phyloP scores from a whole-genome alignment of 805 yeast genomes.

The Starmerella sp. region DNA sequence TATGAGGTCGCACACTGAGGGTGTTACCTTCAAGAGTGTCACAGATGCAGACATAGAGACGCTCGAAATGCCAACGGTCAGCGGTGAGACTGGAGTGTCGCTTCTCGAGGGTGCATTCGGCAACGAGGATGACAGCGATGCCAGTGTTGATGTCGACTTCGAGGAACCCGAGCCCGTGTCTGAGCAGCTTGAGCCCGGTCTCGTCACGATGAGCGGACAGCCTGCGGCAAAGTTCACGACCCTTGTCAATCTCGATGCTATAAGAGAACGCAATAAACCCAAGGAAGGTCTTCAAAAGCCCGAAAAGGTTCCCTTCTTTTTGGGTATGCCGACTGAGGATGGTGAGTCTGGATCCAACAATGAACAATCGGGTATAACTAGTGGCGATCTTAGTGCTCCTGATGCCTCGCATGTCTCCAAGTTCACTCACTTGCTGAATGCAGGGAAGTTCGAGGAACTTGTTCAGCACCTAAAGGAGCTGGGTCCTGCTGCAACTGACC shows the following conservation, averaged over 20 bases:
- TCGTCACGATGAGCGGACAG: slow-evolving; percentile 64
- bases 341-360: slow-evolving; percentile 14
- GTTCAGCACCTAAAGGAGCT: slow-evolving; percentile 44
- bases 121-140: slow-evolving; percentile 24
- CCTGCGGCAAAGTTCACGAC: slow-evolving; percentile 74
- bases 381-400: slow-evolving; percentile 7
- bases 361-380: background rate
- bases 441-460: slow-evolving; percentile 37
- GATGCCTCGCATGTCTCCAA: slow-evolving; percentile 22
- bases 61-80: slow-evolving; percentile 56
- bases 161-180: slow-evolving; percentile 23
- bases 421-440: slow-evolving; percentile 15
- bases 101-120: slow-evolving; percentile 60
- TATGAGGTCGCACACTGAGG: slow-evolving; percentile 69
- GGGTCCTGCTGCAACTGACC: slow-evolving; percentile 68
- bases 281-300: slow-evolving; percentile 79
- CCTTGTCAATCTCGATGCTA: slow-evolving; percentile 67
- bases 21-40: slow-evolving; percentile 57
- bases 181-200: slow-evolving; percentile 47
- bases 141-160: slow-evolving; percentile 29
- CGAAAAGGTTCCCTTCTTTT: slow-evolving; percentile 69
- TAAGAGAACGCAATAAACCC: slow-evolving; percentile 80
- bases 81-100: slow-evolving; percentile 66
- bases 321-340: slow-evolving; percentile 33
- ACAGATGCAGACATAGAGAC: slow-evolving; percentile 50